Evolutionary conservation across 2,329 filamentous ascomycete species (phyloP), one percentile per base, ranked within the genome.

Genomic region (Penicillium sp.): DNA sequence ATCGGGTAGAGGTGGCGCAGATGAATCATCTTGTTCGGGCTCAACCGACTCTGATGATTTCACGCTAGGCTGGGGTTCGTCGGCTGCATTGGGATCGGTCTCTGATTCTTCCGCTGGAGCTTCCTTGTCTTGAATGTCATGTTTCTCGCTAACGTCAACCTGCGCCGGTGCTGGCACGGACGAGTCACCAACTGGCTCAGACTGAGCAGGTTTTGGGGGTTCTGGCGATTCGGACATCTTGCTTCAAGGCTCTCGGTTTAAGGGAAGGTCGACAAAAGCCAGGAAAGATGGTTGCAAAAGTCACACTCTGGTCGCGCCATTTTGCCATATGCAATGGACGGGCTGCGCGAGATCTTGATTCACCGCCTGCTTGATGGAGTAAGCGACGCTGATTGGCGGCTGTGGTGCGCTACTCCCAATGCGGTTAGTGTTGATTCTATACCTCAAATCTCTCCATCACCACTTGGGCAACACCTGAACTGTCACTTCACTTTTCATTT

Each of bases 101-200:
- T 54, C 49, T 29, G 57, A 46, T 10, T 55, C 57, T 13, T 58
- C 47, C 21, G 47, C 34, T 11, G 49, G 52, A 27, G 61, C 56
- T 52, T 67, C 51, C 22, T 56, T 31, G 2, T 44, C 56, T 47
- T 58, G 42, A 31, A 56, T 56, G 24, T 61, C 49, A 31, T 55
- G 43, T 48, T 59, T 58, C 49, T 79, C 49, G 66, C 67, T 65
- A 73, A 95, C 90, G 71, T 94, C 89, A 77, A 91, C 85, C 34
- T 95, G 90, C 49, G 91, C 89, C 81, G 76, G 95, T 71, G 94
- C 91, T 79, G 96, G 91, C 62, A 90, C 86, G 57, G 91, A 90
- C 75, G 96, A 90, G 27, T 90, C 90, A 68, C 90, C 91, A 77
- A 90, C 86, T 47, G 89, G 92, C 78, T 95, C 91, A 82, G 93